Base-by-base conservation (phyloP, 441 rosid species). In the Euphorbia celastroides region DNA sequence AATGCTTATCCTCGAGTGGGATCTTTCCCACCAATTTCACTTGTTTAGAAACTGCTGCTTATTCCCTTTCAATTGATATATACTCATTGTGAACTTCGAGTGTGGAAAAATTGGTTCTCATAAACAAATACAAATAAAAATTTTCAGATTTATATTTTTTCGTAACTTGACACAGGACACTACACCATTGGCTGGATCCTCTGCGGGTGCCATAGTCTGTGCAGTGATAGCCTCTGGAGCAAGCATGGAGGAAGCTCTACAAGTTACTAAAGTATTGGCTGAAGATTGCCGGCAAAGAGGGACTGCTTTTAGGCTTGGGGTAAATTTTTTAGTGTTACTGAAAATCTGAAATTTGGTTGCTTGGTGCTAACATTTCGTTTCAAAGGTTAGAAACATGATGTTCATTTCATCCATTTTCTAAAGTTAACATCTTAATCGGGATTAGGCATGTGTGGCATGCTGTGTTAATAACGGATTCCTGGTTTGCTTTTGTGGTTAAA, bases 251-350 rank as follows among this genome's bases (percentile, higher is more conserved):
- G 95, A 88, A 58, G 97, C 92, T 38, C 70, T 93, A 71, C 54
- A 70, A 50, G 90, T 84, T 69, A 89, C 96, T 57, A 91, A 93
- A 79, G 31, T 63, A 64, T 79, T 93, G 64, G 96, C 95, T 59
- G 83, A 85, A 57, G 80, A 93, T 74, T 91, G 95, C 74, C 85
- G 96, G 42, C 80, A 73, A 38, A 91, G 74, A 64, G 99, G 99
- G 70, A 93, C 96, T 72, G 95, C 96, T 55, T 93, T 93, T 70
- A 88, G 97, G 68, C 95, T 93, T 38, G 97, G 99, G 90, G 99
- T 93, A 81, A 70, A 79, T 62, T 50, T 66, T 30, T 42, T 36
- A 63, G 17, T 62, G n/a, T 36, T 0, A 27, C 16, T 12, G 60
- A 5, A 34, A 3, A 34, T 34, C 38, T 34, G 5, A 3, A 4